Conservation (phyloP, 2,329 filamentous ascomycete genomes). For the Arthrinium phaeospermum region DNA sequence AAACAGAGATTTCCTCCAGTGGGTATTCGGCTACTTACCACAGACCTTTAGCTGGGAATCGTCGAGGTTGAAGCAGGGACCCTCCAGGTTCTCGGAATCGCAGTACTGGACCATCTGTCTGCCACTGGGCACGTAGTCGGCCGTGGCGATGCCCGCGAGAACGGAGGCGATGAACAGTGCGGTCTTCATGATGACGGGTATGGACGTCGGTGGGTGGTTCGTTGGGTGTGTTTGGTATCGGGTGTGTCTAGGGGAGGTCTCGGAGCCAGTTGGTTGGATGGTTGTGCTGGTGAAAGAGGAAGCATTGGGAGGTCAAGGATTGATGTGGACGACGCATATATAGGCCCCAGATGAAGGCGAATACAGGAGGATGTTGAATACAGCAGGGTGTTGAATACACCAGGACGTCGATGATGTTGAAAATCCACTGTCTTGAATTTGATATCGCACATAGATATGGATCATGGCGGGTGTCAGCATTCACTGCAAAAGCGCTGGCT, state of each 20-base stretch:
- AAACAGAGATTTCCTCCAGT: not conserved
- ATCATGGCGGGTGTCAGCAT: too few relatives aligned
- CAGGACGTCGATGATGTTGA: too few relatives aligned
- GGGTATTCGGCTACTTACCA: not conserved
- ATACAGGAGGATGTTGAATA: not conserved
- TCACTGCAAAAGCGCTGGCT: too few relatives aligned
- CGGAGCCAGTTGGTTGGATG: not conserved
- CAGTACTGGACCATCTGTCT: not conserved
- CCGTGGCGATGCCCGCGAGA: not conserved
- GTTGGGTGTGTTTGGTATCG: not conserved
- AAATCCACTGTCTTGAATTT: too few relatives aligned
- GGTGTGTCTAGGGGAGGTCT: not conserved
- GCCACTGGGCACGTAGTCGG: not conserved
- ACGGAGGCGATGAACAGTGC: not conserved
- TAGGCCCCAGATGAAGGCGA: not conserved
- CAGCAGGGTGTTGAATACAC: too few relatives aligned
- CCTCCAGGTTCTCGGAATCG: not conserved
- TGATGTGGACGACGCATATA: not conserved
- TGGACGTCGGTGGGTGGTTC: not conserved
- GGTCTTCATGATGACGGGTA: not conserved
- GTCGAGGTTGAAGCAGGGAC: not conserved
- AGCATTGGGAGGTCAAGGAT: not conserved
- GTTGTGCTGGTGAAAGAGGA: not conserved
- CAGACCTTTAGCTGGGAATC: not conserved
- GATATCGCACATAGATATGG: too few relatives aligned